A percentile compares a stretch with the other conserved stretches of the same genome.
These are phyloP conservation scores for Penicillium glabrum DNA, from an alignment of 2,329 filamentous ascomycete species.

Conservation along the genomic window DNA sequence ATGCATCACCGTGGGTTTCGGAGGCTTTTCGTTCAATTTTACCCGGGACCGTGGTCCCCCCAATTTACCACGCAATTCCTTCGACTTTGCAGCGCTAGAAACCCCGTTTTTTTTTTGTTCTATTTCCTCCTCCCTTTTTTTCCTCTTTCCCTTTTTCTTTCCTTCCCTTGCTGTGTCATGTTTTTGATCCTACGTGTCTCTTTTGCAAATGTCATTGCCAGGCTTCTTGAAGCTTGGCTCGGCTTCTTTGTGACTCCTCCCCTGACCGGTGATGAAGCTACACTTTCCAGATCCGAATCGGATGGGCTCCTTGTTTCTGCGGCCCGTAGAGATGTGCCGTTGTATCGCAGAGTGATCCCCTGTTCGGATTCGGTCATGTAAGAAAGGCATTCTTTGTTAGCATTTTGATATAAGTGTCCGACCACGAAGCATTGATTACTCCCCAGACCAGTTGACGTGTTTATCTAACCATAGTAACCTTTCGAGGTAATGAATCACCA, in stretches of 20 bases:
- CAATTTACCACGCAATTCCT: constrained; percentile 20
- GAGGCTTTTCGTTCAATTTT: constrained; percentile 24
- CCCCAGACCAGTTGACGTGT: background rate
- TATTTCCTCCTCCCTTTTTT: constrained; percentile 4
- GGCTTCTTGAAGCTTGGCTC: constrained; percentile 19
- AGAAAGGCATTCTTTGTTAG: constrained; percentile 8
- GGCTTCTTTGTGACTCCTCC: constrained; percentile 11
- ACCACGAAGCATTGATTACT: constrained; percentile 2
- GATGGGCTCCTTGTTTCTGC: constrained; percentile 7
- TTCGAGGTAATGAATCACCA: background rate
- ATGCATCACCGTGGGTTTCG: constrained; percentile 28
- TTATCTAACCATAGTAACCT: background rate
- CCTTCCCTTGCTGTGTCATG: constrained; percentile 6
- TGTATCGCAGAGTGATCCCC: background rate
- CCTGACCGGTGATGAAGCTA: constrained; percentile 13
- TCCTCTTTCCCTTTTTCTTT: constrained; percentile 1
- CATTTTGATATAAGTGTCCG: constrained; percentile 5
- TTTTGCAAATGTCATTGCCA: constrained; percentile 24
- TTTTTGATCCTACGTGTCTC: constrained; percentile 15
- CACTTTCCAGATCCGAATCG: constrained; percentile 20
- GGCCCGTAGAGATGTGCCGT: constrained; percentile 8
- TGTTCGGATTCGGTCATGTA: constrained; percentile 5
- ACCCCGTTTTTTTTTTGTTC: constrained; percentile 26
- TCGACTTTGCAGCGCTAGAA: constrained; percentile 36
- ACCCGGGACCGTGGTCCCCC: background rate